Base-by-base conservation (phyloP, 441 rosid genomes). In the Eruca vesicaria region DNA sequence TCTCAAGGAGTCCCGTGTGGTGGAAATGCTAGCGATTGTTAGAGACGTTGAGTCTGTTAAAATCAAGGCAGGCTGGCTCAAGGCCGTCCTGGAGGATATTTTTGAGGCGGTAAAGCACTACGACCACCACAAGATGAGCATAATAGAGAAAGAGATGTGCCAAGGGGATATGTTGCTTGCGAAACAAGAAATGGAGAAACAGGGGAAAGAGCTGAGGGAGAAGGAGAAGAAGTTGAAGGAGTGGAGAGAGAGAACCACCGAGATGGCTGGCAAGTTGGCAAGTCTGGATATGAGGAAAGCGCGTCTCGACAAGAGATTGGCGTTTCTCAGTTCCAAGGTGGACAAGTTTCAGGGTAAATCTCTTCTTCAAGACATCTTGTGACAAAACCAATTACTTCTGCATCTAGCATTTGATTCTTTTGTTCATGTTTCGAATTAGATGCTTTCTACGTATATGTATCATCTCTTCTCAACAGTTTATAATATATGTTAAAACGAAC, bases 71-170 rank as follows among this genome's bases (percentile, higher is more conserved):
- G 66, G 32, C 2, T 78, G 81, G 77, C 77, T 78, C 59, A 72
- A 32, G 66, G 23, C 59, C 1, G 55, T 55, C 8, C 38, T 78
- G 12, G 77, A 78, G 53, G 73, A 78, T 14, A 71, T 77, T 10
- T 14, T 43, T 15, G 87, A 86, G 71, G 88, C 75, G 9, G 32
- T 84, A 29, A 87, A 89, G 76, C 85, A 87, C 28, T 71, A 72
- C 7, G 75, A 70, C 21, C 33, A 71, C 10, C 72, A 71, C 50
- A 18, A 59, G 63, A 36, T 11, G 62, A 66, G 62, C 23, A 15
- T 26, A 20, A 2, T 28, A 57, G 57, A 77, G 72, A 71, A 65
- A 35, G 68, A 65, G 29, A 36, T 33, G 41, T 71, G 63, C 16
- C 72, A 77, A 15, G 10, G 76, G n/a, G 68, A 48, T 32, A 35